Evolutionary conservation across 2,329 filamentous ascomycete species (phyloP), one percentile per base, ranked within the genome.

Genomic region (Penicillium sp.): DNA sequence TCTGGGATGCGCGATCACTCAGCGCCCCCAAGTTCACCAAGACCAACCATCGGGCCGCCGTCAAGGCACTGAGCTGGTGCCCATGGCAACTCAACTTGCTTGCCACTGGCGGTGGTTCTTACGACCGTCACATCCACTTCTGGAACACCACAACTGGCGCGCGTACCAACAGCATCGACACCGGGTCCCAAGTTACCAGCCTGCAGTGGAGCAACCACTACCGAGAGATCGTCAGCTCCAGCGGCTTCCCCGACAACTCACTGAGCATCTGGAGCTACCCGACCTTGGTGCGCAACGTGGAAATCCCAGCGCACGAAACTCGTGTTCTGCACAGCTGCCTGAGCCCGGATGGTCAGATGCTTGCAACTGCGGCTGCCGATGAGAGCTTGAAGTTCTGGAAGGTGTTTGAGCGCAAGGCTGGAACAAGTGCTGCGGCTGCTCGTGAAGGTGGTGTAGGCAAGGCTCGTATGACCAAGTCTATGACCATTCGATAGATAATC

Each of bases 321-420:
- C 85, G 94, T 66, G 93, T 99, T 43, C 84, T 99, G 50, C 94
- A 97, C 85, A 96, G 90, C 81, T 94, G 90, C 72, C 85, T 99
- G 65, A 97, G 91, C 78, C 94, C 94, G 3, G 94, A 99, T 69
- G 94, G 94, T 52, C 94, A 99, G 80, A 96, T 97, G 86, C 84
- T 99, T 56, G 94, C 94, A 51, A 99, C 94, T 52, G 93, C 94
- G 59, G 88, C 93, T 65, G 92, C 93, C 38, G 94, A 99, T 68
- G 94, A 99, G 81, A 93, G 88, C 70, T 82, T 99, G 74, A 99
- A 99, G 80, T 99, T 99, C 83, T 99, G 94, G 94, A 99, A 99
- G 86, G 83, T 99, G 66, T 99, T 99, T 70, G 94, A 99, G 83
- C 97, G 96, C 84, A 97, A 97, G 84, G 81, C 92, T 18, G 91